Conservation (phyloP, 2,329 filamentous ascomycete genomes). For the Beauveria brongniartii region DNA sequence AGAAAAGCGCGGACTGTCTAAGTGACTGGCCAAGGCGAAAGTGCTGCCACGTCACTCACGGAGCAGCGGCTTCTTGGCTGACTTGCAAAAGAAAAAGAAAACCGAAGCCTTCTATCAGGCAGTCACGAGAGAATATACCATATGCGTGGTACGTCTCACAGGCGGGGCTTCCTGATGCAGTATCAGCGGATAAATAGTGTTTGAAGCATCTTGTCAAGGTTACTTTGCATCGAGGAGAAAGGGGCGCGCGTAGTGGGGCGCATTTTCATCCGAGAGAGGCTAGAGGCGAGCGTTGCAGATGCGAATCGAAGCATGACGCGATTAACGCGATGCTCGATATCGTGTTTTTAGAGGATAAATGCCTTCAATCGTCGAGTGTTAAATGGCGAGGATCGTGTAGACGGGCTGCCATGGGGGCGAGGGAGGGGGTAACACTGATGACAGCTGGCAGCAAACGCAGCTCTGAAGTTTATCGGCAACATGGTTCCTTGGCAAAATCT, state of each 20-base stretch:
- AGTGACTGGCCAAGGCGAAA: neutral
- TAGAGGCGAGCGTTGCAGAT: neutral
- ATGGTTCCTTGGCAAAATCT: neutral
- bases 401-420: neutral
- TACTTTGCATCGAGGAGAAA: neutral
- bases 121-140: neutral
- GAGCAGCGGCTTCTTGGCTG: neutral
- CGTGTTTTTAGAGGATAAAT: too few relatives aligned
- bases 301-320: neutral
- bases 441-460: slow-evolving; percentile 2
- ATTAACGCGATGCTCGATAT: neutral
- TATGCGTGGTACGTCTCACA: neutral
- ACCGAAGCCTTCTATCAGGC: neutral
- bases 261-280: slow-evolving; percentile 6
- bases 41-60: neutral
- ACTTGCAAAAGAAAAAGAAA: too few relatives aligned
- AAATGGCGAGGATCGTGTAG: neutral
- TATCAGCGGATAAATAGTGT: neutral
- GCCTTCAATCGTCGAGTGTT: neutral
- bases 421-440: neutral
- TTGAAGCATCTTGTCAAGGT: slow-evolving; percentile 4
- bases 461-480: neutral
- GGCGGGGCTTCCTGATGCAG: neutral
- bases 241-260: slow-evolving; percentile 1
- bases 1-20: neutral